These are phyloP conservation scores for Scedosporium apiospermum DNA, from an alignment of 2,329 filamentous ascomycete species.

Conservation along the genomic window DNA sequence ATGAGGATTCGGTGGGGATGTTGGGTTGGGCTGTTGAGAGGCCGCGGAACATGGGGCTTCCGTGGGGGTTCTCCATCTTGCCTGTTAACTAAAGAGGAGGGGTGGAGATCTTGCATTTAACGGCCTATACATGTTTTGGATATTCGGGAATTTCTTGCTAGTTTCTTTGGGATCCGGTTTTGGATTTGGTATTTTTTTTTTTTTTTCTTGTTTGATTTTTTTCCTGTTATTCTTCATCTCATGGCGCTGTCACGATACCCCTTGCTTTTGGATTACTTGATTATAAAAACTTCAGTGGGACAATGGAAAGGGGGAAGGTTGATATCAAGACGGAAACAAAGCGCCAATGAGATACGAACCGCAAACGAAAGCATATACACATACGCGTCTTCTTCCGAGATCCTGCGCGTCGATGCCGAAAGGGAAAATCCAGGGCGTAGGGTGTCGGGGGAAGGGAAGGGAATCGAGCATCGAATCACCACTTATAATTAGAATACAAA, in stretches of 20 bases:
- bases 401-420: too few species aligned
- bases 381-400: too few species aligned
- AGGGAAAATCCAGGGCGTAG: too few species aligned
- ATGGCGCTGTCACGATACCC: neutral
- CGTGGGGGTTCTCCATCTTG: constrained; percentile 27
- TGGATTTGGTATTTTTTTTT: neutral
- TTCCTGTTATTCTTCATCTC: constrained; percentile 1
- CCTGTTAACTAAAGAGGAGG: constrained; percentile 19
- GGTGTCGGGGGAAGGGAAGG: neutral
- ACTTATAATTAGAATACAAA: neutral
- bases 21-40: constrained; percentile 1
- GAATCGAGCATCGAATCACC: neutral
- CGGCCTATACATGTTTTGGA: neutral
- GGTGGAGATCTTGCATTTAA: neutral
- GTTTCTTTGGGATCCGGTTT: neutral
- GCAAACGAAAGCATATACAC: neutral
- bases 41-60: constrained; percentile 25
- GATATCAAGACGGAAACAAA: neutral
- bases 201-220: neutral
- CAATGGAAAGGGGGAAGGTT: neutral
- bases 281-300: neutral
- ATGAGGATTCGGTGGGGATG: neutral
- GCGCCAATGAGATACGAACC: neutral
- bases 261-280: neutral
- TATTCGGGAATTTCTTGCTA: neutral